phyloP scores from a whole-genome alignment of 2,329 filamentous ascomycete species.

The Aureobasidium vineae region DNA sequence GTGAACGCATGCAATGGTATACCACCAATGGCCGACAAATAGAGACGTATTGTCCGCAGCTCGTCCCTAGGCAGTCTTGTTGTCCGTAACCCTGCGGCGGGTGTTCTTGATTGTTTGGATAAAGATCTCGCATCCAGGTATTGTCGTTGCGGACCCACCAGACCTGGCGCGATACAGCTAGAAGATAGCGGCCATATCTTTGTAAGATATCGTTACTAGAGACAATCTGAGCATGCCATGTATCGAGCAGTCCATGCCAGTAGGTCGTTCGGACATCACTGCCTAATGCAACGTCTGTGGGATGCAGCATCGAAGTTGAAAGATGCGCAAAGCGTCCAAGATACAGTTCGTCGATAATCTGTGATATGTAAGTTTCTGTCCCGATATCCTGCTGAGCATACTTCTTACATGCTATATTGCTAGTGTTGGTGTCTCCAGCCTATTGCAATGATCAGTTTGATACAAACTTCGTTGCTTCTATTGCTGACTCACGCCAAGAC shows the following conservation, averaged over 20 bases:
- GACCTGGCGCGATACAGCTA: too few relatives aligned
- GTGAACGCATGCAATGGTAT: background rate
- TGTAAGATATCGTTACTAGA: background rate
- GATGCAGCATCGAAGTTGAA: background rate
- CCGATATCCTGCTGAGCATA: background rate
- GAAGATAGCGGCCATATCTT: too few relatives aligned
- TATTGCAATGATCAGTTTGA: background rate
- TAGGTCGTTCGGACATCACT: too few relatives aligned
- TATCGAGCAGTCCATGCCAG: background rate
- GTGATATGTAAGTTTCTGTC: background rate
- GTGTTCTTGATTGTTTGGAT: background rate
- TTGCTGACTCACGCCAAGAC: background rate
- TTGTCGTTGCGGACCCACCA: background rate
- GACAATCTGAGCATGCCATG: background rate
- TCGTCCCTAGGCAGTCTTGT: background rate
- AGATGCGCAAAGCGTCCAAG: background rate
- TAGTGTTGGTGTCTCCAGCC: background rate
- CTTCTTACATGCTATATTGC: slow-evolving; percentile 11
- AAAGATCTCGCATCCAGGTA: background rate
- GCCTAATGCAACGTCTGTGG: fast-evolving
- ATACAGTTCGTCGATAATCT: background rate
- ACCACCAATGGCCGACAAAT: background rate
- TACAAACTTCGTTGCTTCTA: background rate
- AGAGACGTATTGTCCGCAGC: background rate
- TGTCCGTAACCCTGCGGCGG: background rate